Conservation (phyloP, 2,329 filamentous ascomycete species). For the Penicillium sp. region DNA sequence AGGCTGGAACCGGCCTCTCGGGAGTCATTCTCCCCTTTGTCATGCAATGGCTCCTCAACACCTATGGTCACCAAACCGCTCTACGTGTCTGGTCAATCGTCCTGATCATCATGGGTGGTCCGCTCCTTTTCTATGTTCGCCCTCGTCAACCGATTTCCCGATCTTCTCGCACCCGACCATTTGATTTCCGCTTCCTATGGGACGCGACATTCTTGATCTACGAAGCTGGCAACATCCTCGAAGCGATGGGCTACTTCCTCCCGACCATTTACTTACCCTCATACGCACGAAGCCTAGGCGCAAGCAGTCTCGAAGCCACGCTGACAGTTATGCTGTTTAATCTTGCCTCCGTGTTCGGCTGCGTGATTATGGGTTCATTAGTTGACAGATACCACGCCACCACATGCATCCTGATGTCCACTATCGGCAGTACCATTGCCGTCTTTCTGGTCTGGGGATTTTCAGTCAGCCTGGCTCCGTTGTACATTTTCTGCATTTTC, state of each 20-base stretch:
- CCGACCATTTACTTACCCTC: slow-evolving; percentile 39
- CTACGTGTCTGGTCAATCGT: slow-evolving; percentile 43
- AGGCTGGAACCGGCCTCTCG: slow-evolving; percentile 35
- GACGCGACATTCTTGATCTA: slow-evolving; percentile 44
- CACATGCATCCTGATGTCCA: slow-evolving; percentile 42
- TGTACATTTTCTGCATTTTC: slow-evolving; percentile 42
- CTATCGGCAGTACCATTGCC: slow-evolving; percentile 39
- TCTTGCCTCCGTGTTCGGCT: slow-evolving; percentile 30
- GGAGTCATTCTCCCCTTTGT: slow-evolving; percentile 47
- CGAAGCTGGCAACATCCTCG: slow-evolving; percentile 42
- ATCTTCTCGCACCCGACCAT: slow-evolving; percentile 33
- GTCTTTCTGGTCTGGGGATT: slow-evolving; percentile 49
- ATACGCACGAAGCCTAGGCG: slow-evolving; percentile 32
- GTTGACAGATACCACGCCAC: slow-evolving; percentile 41
- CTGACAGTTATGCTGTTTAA: slow-evolving; percentile 34
- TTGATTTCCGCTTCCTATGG: slow-evolving; percentile 38
- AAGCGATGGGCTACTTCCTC: slow-evolving; percentile 38
- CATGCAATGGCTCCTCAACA: slow-evolving; percentile 42
- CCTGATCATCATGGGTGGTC: slow-evolving; percentile 18
- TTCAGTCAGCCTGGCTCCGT: slow-evolving; percentile 37
- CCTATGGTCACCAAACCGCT: slow-evolving; percentile 44
- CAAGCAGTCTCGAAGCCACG: slow-evolving; percentile 20
- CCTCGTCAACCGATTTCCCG: slow-evolving; percentile 38
- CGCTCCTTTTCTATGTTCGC: slow-evolving; percentile 38
- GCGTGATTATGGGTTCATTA: slow-evolving; percentile 33